These are phyloP conservation scores for Galerina sulciceps DNA, from an alignment of 768 basidiomycete species.

Conservation along the genomic window DNA sequence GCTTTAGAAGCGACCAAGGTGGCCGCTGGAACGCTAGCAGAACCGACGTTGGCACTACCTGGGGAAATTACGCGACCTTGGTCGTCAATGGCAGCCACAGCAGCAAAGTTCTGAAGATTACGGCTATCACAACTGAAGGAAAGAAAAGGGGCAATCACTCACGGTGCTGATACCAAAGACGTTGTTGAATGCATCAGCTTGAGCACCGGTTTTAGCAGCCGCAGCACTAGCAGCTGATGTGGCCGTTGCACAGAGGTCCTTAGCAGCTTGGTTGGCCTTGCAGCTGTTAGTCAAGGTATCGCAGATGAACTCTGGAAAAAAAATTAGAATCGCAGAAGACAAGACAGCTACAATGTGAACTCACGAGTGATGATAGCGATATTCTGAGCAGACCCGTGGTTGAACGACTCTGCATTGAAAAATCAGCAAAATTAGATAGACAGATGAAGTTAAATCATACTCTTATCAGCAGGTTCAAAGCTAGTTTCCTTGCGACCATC, in stretches of 20 bases:
- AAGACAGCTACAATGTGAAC: slow-evolving; percentile 3
- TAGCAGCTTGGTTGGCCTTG: slow-evolving; percentile 56
- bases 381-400: slow-evolving; percentile 59
- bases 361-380: slow-evolving; percentile 56
- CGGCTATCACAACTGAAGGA: neutral
- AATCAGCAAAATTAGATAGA: neutral
- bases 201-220: slow-evolving; percentile 47
- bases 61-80: slow-evolving; percentile 28
- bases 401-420: slow-evolving; percentile 39
- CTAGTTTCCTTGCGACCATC: slow-evolving; percentile 61
- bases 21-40: slow-evolving; percentile 19
- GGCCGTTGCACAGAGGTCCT: slow-evolving; percentile 50
- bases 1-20: slow-evolving; percentile 13
- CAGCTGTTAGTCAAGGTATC: slow-evolving; percentile 56
- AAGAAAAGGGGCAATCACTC: slow-evolving; percentile 10
- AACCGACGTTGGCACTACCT: slow-evolving; percentile 21
- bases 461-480: slow-evolving; percentile 57
- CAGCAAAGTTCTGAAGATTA: slow-evolving; percentile 38
- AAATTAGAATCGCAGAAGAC: neutral
- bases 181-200: slow-evolving; percentile 58
- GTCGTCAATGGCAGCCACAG: slow-evolving; percentile 40
- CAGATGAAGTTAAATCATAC: slow-evolving; percentile 25
- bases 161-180: slow-evolving; percentile 46
- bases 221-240: slow-evolving; percentile 44
- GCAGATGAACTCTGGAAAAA: slow-evolving; percentile 49